Conservation (phyloP, 225 moss, liverwort and hornwort species). For the Lunularia cruciata region DNA sequence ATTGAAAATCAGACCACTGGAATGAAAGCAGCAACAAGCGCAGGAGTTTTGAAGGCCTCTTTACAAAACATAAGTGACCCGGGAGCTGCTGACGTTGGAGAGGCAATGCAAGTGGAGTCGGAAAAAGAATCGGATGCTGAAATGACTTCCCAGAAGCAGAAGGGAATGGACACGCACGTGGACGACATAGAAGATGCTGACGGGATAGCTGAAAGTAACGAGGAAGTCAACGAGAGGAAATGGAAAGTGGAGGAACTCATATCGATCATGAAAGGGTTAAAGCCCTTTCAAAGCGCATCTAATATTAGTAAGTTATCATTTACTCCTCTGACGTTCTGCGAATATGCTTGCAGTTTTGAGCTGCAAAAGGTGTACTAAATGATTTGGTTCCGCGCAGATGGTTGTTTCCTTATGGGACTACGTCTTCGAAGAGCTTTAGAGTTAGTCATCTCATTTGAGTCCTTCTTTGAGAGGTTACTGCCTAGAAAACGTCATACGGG, state of each 20-base stretch:
- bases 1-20: background rate
- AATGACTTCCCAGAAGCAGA: background rate
- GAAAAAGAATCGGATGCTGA: background rate
- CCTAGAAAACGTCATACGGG: no score
- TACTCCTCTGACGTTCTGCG: background rate
- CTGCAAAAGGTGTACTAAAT: no score
- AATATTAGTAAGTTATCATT: slow-evolving; percentile 1
- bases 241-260: slow-evolving; percentile 54
- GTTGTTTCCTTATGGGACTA: no score
- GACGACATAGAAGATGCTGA: slow-evolving; percentile 22
- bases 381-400: no score
- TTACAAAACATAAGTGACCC: background rate
- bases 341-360: no score
- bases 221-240: slow-evolving; percentile 18
- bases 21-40: background rate
- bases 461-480: no score
- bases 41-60: background rate
- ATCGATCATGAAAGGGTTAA: slow-evolving; percentile 2
- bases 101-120: slow-evolving; percentile 4
- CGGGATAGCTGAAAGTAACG: slow-evolving; percentile 16
- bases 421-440: no score
- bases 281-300: slow-evolving; percentile 1
- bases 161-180: slow-evolving; percentile 2
- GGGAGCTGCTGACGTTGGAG: background rate
- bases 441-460: no score